These are phyloP conservation scores for Gremmenia infestans DNA, from an alignment of 2,329 filamentous ascomycete genomes.

Conservation along the genomic window DNA sequence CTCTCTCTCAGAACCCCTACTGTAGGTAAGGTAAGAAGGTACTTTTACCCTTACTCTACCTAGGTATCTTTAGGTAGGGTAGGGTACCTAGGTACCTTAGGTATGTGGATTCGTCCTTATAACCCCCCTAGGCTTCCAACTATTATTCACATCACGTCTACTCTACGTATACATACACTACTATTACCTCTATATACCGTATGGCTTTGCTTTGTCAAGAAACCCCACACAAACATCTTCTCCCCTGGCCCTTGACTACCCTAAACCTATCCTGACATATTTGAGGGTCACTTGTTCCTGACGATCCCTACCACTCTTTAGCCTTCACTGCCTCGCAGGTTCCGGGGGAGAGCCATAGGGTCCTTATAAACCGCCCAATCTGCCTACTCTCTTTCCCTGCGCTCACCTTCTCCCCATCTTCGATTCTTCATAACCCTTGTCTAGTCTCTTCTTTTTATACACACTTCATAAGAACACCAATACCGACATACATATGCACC, in stretches of 20 bases:
- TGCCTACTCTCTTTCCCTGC: neutral
- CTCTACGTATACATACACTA: neutral
- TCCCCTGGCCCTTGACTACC: neutral
- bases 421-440: neutral
- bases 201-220: neutral
- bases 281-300: slow-evolving; percentile 15
- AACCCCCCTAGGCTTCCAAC: no score
- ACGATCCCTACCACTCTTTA: slow-evolving; percentile 12
- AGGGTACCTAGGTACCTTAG: no score
- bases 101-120: no score
- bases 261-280: neutral
- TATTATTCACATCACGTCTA: no score
- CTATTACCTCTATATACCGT: neutral
- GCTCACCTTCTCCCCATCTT: neutral
- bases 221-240: neutral
- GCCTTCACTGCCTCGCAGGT: slow-evolving; percentile 4
- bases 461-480: neutral
- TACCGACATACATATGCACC: neutral
- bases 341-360: slow-evolving; percentile 5
- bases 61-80: no score
- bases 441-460: slow-evolving; percentile 3
- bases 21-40: no score
- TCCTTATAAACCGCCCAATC: slow-evolving; percentile 3
- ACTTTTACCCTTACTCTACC: no score
- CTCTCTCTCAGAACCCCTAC: no score